phyloP scores from a whole-genome alignment of 805 yeast genomes.

The Candida adriatica region DNA sequence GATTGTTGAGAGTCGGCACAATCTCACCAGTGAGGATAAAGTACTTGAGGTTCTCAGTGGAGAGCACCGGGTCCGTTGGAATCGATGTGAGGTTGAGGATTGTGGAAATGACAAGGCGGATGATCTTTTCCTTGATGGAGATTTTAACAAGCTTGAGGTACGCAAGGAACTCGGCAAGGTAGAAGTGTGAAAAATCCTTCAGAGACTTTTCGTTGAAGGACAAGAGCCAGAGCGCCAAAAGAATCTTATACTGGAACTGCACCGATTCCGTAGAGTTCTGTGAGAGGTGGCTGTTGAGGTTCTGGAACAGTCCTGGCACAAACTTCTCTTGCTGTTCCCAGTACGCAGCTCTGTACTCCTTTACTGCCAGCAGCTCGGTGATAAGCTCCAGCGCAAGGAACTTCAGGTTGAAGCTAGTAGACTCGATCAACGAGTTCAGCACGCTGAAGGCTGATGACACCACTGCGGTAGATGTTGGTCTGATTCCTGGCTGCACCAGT shows the following conservation, averaged over 20 bases:
- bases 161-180: slow-evolving; percentile 39
- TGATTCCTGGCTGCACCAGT: slow-evolving; percentile 26
- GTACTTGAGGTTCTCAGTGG: slow-evolving; percentile 52
- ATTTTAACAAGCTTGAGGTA: slow-evolving; percentile 54
- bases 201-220: slow-evolving; percentile 57
- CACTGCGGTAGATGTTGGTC: slow-evolving; percentile 19
- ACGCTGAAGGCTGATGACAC: slow-evolving; percentile 11
- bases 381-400: slow-evolving; percentile 60
- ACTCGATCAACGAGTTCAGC: slow-evolving; percentile 18
- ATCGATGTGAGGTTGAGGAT: slow-evolving; percentile 50
- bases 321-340: slow-evolving; percentile 33
- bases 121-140: slow-evolving; percentile 88
- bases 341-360: slow-evolving; percentile 45
- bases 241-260: slow-evolving; percentile 77
- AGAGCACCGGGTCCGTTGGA: slow-evolving; percentile 26
- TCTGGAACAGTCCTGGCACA: slow-evolving; percentile 41
- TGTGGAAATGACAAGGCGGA: slow-evolving; percentile 74
- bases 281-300: slow-evolving; percentile 30
- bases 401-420: slow-evolving; percentile 43
- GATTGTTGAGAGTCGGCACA: slow-evolving; percentile 54
- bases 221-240: slow-evolving; percentile 78
- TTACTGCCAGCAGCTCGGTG: slow-evolving; percentile 50
- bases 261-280: slow-evolving; percentile 25
- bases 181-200: slow-evolving; percentile 45
- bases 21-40: slow-evolving; percentile 71